Evolutionary conservation across 768 basidiomycete genomes (phyloP), one percentile per base, ranked within the genome.

Genomic region (Boletales sp.): DNA sequence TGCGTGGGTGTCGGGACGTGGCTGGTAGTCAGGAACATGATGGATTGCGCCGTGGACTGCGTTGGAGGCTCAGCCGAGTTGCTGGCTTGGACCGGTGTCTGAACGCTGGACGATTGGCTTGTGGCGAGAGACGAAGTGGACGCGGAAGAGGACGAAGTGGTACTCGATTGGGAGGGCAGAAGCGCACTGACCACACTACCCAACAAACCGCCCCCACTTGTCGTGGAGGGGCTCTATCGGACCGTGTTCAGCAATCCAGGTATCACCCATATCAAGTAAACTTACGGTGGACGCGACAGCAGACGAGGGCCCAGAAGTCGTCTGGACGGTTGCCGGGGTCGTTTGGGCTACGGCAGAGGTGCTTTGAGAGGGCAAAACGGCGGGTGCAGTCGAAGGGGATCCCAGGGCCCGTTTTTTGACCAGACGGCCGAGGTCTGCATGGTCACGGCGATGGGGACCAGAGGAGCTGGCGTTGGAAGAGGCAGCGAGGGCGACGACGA

Each of bases 11-110:
- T 46, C 2, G 64, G 55, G 10, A 48, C 17, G 17, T 44, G 32
- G 42, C 56, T 45, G 14, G 51, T 51, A 14, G 66, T 64, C 36
- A 64, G 19, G 46, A 52, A 57, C 84, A 54, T 81, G 64, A 44
- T 75, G 75, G 65, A 90, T 81, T 61, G 89, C 65, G 49, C 78
- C 72, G 54, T 75, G 75, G 65, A 90, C 82, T 61, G 88, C 65
- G 50, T 78, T 72, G 56, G 46, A 8, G 52, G 41, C 10, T 33
- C 31, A 32, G 81, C 54, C 13, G 77, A 17, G 25, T 39, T 71
- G 41, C 44, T 43, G 40, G 49, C 46, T 32, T 57, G 49, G 25
- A 37, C 45, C 21, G 57, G 53, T 17, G 52, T 47, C 34, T 49
- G 49, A 40, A 55, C 44, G 43, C 14, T 39, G 35, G 65, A 58